Percentiles rank a stretch among this genome's conserved stretches.
phyloP scores from a whole-genome alignment of 2,329 filamentous ascomycete species.

The Alternaria postmessia region DNA sequence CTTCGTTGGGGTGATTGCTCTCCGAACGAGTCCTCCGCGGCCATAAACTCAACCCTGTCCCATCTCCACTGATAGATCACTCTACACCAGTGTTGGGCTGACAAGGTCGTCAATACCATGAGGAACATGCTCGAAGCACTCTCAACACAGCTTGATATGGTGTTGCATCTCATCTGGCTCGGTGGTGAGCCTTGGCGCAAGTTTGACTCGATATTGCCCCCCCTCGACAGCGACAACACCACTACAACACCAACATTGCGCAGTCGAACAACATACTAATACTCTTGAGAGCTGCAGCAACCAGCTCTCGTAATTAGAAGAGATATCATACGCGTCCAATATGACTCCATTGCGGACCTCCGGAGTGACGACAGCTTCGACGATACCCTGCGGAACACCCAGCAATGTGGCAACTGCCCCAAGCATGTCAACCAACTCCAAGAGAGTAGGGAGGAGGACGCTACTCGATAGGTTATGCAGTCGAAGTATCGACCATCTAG shows the following conservation, averaged over 20 bases:
- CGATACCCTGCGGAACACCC: constrained; percentile 1
- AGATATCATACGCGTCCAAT: not conserved
- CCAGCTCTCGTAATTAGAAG: not conserved
- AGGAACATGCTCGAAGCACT: not conserved
- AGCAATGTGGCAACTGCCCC: not conserved
- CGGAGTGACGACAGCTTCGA: not conserved
- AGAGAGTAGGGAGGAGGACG: not conserved
- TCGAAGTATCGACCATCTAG: not conserved
- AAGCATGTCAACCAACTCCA: not conserved
- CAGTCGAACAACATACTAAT: not conserved
- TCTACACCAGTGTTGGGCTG: not conserved
- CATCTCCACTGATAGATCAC: not conserved
- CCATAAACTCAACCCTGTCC: not conserved
- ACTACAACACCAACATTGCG: constrained; percentile 1
- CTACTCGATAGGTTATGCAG: not conserved
- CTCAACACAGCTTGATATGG: not conserved
- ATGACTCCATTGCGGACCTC: not conserved
- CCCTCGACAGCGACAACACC: constrained; percentile 9
- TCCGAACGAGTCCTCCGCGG: not conserved
- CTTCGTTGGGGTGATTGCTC: constrained; percentile 1
- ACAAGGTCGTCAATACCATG: not conserved
- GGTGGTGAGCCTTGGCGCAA: constrained; percentile 6
- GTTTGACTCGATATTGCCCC: constrained; percentile 1
- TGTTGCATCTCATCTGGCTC: constrained; percentile 8
- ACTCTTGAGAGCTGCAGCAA: not conserved